A percentile compares a stretch with the other conserved stretches of the same genome.
Conservation (phyloP, 139 green algal genomes). For the Chlamydomonas schloesseri region DNA sequence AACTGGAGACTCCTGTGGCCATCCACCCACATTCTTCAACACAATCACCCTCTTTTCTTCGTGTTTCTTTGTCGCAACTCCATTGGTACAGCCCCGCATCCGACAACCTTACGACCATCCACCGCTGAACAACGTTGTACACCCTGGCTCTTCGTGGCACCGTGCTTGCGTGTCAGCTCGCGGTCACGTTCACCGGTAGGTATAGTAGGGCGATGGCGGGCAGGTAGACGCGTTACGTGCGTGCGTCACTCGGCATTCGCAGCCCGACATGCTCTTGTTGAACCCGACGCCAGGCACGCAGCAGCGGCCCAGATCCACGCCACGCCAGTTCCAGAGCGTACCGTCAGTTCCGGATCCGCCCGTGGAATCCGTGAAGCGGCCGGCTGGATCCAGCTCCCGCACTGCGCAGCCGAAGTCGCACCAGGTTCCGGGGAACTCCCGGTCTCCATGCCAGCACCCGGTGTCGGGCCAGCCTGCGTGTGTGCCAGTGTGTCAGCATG, state of each 20-base stretch:
- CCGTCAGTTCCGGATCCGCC: background rate
- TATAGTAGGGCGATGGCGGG: slow-evolving; percentile 69
- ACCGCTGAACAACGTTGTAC: too few relatives aligned
- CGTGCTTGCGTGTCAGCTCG: too few relatives aligned
- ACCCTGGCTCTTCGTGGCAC: too few relatives aligned
- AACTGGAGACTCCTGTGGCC: too few relatives aligned
- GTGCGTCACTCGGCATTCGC: slow-evolving; percentile 61
- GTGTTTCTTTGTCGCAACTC: too few relatives aligned
- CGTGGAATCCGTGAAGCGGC: background rate
- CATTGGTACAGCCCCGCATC: too few relatives aligned
- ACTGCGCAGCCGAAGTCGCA: slow-evolving; percentile 74
- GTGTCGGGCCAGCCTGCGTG: slow-evolving; percentile 60
- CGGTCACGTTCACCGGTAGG: too few relatives aligned
- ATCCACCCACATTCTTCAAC: too few relatives aligned
- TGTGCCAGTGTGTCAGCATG: background rate
- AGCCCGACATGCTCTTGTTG: slow-evolving; percentile 19
- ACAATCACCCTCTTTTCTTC: too few relatives aligned
- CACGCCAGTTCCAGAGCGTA: slow-evolving; percentile 65
- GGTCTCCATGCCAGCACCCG: slow-evolving; percentile 69
- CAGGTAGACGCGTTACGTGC: slow-evolving; percentile 27
- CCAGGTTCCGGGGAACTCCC: slow-evolving; percentile 66
- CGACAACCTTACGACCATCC: too few relatives aligned
- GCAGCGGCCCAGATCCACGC: slow-evolving; percentile 66
- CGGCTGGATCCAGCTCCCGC: slow-evolving; percentile 60
- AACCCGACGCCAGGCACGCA: slow-evolving; percentile 55